These are phyloP conservation scores for Turritis glabra DNA, from an alignment of 345 rosid species.

Conservation along the genomic window DNA sequence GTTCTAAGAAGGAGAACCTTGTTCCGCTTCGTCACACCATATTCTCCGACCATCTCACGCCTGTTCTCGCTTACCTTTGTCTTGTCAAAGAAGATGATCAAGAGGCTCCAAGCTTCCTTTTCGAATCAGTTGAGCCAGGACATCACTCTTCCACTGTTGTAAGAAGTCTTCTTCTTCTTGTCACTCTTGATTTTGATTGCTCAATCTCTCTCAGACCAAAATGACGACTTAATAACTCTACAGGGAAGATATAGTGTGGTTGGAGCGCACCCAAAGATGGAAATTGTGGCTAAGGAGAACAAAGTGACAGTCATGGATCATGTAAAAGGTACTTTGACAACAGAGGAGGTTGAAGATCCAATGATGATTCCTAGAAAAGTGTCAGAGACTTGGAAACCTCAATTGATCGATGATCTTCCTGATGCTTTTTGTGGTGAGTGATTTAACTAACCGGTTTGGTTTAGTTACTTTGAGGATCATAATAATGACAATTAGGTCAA, in stretches of 20 bases:
- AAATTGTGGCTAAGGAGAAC: conserved; percentile 77
- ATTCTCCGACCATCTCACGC: conserved; percentile 87
- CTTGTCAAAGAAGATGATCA: conserved; percentile 81
- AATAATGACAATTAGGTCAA: background rate
- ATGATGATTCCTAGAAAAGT: conserved; percentile 71
- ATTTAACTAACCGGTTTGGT: background rate
- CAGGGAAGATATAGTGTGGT: conserved; percentile 82
- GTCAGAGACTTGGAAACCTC: conserved; percentile 73
- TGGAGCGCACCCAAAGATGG: conserved; percentile 87
- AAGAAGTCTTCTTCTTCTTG: conserved; percentile 18
- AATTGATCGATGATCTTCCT: conserved; percentile 74
- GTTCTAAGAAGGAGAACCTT: conserved; percentile 63
- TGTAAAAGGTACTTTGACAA: conserved; percentile 47
- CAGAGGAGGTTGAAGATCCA: conserved; percentile 81
- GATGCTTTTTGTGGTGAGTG: conserved; percentile 74
- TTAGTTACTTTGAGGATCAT: background rate
- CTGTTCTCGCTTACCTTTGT: conserved; percentile 80
- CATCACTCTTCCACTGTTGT: conserved; percentile 57
- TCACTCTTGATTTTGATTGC: background rate
- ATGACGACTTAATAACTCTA: background rate
- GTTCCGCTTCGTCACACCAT: conserved; percentile 63
- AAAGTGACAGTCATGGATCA: conserved; percentile 77
- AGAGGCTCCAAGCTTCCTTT: conserved; percentile 85
- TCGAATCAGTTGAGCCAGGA: conserved; percentile 84
- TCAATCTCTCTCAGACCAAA: background rate